Percentiles rank a stretch among this genome's conserved stretches.
Conservation (phyloP, 495 filamentous ascomycete species). For the Penicillium bovifimosum region DNA sequence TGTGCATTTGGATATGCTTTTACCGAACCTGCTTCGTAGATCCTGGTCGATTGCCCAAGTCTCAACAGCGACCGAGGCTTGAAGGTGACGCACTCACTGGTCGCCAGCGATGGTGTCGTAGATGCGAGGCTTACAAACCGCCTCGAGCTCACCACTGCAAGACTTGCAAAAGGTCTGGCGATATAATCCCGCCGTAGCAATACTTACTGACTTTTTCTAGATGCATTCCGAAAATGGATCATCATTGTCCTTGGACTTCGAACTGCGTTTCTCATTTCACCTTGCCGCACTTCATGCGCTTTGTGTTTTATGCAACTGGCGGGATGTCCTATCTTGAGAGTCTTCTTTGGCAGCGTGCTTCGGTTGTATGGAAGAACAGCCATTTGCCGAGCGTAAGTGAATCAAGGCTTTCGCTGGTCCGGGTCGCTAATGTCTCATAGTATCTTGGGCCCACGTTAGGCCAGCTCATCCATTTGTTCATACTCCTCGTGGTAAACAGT, state of each 20-base stretch:
- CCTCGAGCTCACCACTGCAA: conserved; percentile 90
- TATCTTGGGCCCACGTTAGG: conserved; percentile 69
- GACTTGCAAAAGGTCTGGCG: conserved; percentile 61
- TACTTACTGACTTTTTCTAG: conserved; percentile 30
- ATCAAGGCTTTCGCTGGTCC: neutral
- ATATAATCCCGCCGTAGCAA: neutral
- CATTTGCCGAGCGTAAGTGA: conserved; percentile 59
- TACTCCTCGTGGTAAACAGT: conserved; percentile 55
- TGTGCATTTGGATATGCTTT: conserved; percentile 76
- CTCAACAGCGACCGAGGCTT: conserved; percentile 20
- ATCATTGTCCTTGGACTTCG: conserved; percentile 94
- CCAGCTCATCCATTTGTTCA: conserved; percentile 61
- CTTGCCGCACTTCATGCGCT: conserved; percentile 85
- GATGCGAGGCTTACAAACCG: conserved; percentile 77
- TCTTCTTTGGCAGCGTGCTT: conserved; percentile 52
- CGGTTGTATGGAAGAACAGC: conserved; percentile 59
- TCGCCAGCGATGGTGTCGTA: conserved; percentile 71
- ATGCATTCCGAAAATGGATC: conserved; percentile 96
- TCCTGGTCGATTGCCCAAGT: conserved; percentile 53
- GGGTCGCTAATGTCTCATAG: conserved; percentile 25
- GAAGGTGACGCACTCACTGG: conserved; percentile 21
- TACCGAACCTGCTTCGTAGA: conserved; percentile 69
- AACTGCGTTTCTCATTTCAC: conserved; percentile 92
- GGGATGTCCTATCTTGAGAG: conserved; percentile 61
- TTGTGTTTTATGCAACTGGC: conserved; percentile 70